Percentiles rank a stretch among this genome's conserved stretches.
Evolutionary conservation across 495 filamentous ascomycete genomes (phyloP).

Genomic region (Penicillium bovifimosum): DNA sequence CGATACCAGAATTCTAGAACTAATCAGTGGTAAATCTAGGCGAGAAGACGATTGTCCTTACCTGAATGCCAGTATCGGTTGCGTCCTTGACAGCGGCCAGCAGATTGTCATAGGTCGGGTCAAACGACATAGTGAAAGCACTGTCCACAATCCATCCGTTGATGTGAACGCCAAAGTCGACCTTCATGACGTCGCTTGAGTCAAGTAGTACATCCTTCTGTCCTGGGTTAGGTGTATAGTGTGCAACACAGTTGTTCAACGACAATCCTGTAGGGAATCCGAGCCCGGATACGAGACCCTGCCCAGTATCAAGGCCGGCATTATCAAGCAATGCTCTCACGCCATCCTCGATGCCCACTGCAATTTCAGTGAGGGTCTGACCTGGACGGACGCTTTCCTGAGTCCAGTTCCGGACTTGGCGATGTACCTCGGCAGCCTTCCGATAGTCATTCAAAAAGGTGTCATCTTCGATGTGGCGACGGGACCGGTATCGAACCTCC

Average conservation of each 20-base stretch:
- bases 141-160: constrained; percentile 62
- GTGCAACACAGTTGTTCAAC: constrained; percentile 56
- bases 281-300: constrained; percentile 52
- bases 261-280: constrained; percentile 59
- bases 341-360: constrained; percentile 56
- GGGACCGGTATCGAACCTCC: constrained; percentile 50
- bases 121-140: constrained; percentile 59
- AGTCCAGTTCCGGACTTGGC: constrained; percentile 55
- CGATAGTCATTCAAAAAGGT: constrained; percentile 55
- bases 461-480: constrained; percentile 45
- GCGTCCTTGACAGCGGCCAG: constrained; percentile 57
- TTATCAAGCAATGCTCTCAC: constrained; percentile 53
- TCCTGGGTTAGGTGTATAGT: constrained; percentile 60
- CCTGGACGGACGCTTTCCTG: constrained; percentile 54
- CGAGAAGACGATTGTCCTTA: constrained; percentile 10
- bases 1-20: constrained; percentile 51
- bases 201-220: constrained; percentile 52
- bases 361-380: constrained; percentile 52
- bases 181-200: constrained; percentile 57
- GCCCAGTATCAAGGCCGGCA: constrained; percentile 53
- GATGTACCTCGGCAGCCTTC: constrained; percentile 56
- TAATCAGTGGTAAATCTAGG: constrained; percentile 2
- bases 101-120: constrained; percentile 56
- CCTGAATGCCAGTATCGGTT: constrained; percentile 56
- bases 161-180: constrained; percentile 63